Evolutionary conservation across 2,329 filamentous ascomycete species (phyloP).

Genomic region (Teratosphaeria zuluensis): DNA sequence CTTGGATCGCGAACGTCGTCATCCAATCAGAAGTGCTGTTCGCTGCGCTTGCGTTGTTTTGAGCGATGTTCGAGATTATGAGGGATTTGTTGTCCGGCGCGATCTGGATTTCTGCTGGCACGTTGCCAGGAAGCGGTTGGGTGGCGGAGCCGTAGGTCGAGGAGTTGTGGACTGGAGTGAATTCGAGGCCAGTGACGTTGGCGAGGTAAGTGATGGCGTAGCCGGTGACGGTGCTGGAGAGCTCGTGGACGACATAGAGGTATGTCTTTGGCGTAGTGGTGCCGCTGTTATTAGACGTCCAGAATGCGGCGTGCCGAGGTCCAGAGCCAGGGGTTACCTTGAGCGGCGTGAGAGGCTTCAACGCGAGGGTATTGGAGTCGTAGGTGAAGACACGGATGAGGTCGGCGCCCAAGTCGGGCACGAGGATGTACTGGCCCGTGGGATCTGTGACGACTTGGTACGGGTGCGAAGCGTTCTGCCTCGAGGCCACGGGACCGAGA

Average conservation of each 20-base stretch:
- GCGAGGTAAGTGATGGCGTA: conserved; percentile 21
- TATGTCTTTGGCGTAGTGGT: conserved; percentile 13
- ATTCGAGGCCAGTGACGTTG: no score
- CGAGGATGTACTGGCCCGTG: conserved; percentile 20
- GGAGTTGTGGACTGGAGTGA: no score
- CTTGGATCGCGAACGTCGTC: no score
- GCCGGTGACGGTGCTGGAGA: conserved; percentile 23
- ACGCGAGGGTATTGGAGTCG: conserved; percentile 8
- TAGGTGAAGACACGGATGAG: conserved; percentile 21
- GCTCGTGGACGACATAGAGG: conserved; percentile 27
- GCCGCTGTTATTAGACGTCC: neutral
- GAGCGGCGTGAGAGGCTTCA: conserved; percentile 10
- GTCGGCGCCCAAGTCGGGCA: conserved; percentile 23
- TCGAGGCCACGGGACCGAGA: conserved; percentile 24
- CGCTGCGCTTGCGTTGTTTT: no score
- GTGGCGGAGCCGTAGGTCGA: no score
- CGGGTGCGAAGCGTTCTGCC: conserved; percentile 49
- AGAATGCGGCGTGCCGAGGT: conserved; percentile 31
- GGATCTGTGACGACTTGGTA: conserved; percentile 37
- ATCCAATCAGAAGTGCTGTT: no score
- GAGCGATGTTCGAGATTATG: no score
- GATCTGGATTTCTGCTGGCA: no score
- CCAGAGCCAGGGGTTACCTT: conserved; percentile 17
- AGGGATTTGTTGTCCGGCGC: no score
- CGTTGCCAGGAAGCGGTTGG: no score